Percentiles rank a stretch among this genome's conserved stretches.
These are phyloP conservation scores for Moesziomyces aphidis DNA, from an alignment of 1,284 basidiomycete genomes.

Conservation along the genomic window DNA sequence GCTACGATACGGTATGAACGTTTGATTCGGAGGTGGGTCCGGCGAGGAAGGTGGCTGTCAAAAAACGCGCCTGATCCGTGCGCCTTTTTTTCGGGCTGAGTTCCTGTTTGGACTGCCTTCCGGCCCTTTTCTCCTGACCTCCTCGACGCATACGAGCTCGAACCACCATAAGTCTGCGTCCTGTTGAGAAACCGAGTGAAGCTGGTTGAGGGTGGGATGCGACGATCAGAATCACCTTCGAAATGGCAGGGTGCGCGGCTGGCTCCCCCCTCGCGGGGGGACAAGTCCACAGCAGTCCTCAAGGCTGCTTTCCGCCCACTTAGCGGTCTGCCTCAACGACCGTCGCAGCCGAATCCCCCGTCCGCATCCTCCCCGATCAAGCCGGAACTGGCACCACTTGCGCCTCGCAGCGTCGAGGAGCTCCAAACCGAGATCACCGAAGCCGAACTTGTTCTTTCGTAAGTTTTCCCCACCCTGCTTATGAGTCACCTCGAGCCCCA, in stretches of 20 bases:
- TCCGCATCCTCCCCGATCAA: no score
- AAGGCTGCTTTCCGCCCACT: slow-evolving; percentile 31
- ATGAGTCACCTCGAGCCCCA: no score
- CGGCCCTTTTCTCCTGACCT: no score
- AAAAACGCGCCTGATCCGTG: no score
- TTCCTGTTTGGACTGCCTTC: no score
- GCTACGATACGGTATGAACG: no score
- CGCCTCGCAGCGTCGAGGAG: slow-evolving; percentile 13
- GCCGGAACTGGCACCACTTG: background rate
- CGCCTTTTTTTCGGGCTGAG: no score
- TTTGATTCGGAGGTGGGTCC: no score
- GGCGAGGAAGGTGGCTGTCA: no score
- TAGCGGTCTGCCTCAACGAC: slow-evolving; percentile 11
- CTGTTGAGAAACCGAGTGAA: no score
- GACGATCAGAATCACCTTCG: slow-evolving; percentile 35
- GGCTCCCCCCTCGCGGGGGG: background rate
- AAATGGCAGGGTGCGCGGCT: slow-evolving; percentile 7
- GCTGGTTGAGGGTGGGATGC: slow-evolving; percentile 2
- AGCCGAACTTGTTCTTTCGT: slow-evolving; percentile 24
- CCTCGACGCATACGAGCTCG: no score
- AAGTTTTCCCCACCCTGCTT: slow-evolving; percentile 1
- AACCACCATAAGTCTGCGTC: background rate
- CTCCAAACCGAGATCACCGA: slow-evolving; percentile 26
- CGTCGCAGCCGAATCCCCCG: no score
- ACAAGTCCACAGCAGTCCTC: slow-evolving; percentile 13